Evolutionary conservation across 495 filamentous ascomycete genomes (phyloP).

Genomic region (Tuber brumale): DNA sequence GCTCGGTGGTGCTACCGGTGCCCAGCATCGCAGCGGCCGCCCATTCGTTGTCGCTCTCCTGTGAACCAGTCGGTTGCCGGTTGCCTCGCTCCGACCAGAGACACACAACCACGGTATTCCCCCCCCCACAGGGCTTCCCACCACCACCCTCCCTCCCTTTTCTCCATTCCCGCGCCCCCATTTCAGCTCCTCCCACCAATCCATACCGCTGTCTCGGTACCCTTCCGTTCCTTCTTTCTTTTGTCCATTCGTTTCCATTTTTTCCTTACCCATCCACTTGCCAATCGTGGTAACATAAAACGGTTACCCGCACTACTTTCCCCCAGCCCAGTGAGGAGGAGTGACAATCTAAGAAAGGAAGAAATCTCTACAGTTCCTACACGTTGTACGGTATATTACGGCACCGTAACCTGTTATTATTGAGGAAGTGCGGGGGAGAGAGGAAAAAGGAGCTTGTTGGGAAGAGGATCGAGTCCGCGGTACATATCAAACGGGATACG

Average conservation of each 20-base stretch:
- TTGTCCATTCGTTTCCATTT: background rate
- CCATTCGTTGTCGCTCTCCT: background rate
- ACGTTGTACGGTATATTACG: background rate
- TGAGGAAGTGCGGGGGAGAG: background rate
- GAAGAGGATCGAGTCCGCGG: background rate
- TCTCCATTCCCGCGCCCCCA: background rate
- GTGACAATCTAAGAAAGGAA: background rate
- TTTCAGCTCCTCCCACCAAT: slow-evolving; percentile 3
- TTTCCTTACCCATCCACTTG: background rate
- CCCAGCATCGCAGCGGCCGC: background rate
- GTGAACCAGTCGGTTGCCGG: slow-evolving; percentile 3
- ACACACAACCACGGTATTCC: background rate
- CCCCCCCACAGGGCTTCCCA: background rate
- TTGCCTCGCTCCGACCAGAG: background rate
- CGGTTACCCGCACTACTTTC: background rate
- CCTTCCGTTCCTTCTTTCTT: slow-evolving; percentile 2
- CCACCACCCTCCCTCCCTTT: background rate
- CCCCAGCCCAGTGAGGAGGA: background rate
- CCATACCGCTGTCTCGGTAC: background rate
- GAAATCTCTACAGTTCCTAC: background rate
- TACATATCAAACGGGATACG: background rate
- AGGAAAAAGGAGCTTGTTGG: background rate
- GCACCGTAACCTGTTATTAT: background rate
- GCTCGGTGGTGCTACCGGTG: background rate
- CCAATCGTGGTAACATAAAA: slow-evolving; percentile 2